Percentiles rank a stretch among this genome's conserved stretches.
Conservation (phyloP, 2,329 filamentous ascomycete species). For the Tolypocladium ovalisporum region DNA sequence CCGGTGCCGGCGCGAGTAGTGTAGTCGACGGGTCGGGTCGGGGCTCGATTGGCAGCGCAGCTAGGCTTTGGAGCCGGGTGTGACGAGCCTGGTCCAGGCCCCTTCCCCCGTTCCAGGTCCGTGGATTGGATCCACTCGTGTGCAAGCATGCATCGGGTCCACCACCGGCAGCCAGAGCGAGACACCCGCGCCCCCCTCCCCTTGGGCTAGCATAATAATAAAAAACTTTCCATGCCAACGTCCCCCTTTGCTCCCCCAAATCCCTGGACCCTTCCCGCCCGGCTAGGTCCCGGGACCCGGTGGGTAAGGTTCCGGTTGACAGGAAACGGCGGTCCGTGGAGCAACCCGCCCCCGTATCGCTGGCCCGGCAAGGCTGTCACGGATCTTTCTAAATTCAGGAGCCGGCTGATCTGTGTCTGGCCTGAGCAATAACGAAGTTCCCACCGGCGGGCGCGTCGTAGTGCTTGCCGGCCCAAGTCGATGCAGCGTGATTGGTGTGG, state of each 20-base stretch:
- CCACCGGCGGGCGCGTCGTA: neutral
- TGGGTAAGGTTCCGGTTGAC: neutral
- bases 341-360: neutral
- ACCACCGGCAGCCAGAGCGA: neutral
- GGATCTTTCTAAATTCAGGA: neutral
- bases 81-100: neutral
- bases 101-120: slow-evolving; percentile 1
- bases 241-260: neutral
- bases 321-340: neutral
- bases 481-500: neutral
- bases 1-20: neutral
- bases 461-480: neutral
- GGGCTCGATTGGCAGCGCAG: neutral
- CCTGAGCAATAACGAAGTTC: neutral
- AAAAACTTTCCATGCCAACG: neutral
- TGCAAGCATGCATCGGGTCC: neutral
- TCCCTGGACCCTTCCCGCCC: neutral
- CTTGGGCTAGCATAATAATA: no score
- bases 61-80: neutral
- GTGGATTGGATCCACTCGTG: neutral
- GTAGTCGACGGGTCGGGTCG: neutral
- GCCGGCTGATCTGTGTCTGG: neutral
- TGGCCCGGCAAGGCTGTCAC: neutral
- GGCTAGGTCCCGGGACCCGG: neutral
- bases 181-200: neutral